These are phyloP conservation scores for Phytophthora nicotianae DNA, from an alignment of 352 stramenopile species.

Conservation along the genomic window DNA sequence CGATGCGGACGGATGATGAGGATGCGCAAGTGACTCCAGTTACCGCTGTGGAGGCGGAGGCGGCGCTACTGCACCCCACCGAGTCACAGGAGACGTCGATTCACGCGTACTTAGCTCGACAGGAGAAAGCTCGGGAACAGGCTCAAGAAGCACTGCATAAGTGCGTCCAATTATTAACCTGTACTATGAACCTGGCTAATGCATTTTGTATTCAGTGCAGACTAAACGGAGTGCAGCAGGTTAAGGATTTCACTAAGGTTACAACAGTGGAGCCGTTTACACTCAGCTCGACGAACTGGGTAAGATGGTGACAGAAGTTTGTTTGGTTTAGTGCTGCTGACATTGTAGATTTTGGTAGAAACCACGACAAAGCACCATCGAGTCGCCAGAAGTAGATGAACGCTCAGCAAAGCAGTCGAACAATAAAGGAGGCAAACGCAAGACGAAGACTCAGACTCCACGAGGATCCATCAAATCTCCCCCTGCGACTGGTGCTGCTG, in stretches of 20 bases:
- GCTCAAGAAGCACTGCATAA: constrained; percentile 47
- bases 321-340: not conserved
- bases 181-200: not conserved
- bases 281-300: constrained; percentile 69
- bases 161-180: constrained; percentile 18
- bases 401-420: not conserved
- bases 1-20: constrained; percentile 8
- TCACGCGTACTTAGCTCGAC: constrained; percentile 55
- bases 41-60: constrained; percentile 13
- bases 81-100: constrained; percentile 71
- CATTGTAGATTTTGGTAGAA: constrained; percentile 16
- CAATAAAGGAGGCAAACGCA: constrained; percentile 9
- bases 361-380: constrained; percentile 30
- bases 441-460: constrained; percentile 18
- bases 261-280: constrained; percentile 60
- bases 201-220: constrained; percentile 19
- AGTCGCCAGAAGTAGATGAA: constrained; percentile 14
- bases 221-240: constrained; percentile 28
- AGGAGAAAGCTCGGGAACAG: constrained; percentile 55
- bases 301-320: constrained; percentile 6
- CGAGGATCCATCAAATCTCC: constrained; percentile 17
- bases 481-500: constrained; percentile 8
- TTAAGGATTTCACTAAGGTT: constrained; percentile 65
- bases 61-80: constrained; percentile 44
- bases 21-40: constrained; percentile 7